Evolutionary conservation across 352 stramenopile genomes (phyloP).

Genomic region (Globisporangium barbulae): DNA sequence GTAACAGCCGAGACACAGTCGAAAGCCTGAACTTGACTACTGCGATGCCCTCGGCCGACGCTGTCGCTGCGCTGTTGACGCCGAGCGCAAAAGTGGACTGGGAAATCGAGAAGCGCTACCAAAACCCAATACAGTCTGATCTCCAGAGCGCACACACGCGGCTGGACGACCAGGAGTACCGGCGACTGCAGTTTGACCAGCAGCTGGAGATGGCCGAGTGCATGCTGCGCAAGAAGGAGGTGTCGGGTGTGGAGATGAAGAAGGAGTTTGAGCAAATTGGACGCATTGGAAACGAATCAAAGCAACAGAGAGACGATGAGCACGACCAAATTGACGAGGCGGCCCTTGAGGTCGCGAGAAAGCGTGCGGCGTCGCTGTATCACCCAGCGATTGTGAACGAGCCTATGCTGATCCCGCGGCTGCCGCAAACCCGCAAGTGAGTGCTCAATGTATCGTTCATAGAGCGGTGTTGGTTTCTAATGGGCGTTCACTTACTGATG

Average conservation of each 20-base stretch:
- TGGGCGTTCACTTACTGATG: too few species aligned
- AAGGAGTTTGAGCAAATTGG: background rate
- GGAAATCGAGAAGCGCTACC: slow-evolving; percentile 38
- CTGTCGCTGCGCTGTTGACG: slow-evolving; percentile 35
- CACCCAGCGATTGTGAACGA: slow-evolving; percentile 26
- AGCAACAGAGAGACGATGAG: background rate
- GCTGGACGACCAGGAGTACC: slow-evolving; percentile 25
- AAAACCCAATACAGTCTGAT: slow-evolving; percentile 25
- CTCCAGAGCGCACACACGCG: slow-evolving; percentile 24
- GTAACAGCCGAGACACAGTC: slow-evolving; percentile 1
- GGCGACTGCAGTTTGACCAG: slow-evolving; percentile 41
- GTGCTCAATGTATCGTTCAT: slow-evolving; percentile 7
- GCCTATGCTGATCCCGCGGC: slow-evolving; percentile 42
- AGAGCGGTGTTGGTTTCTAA: too few species aligned
- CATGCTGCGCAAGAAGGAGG: slow-evolving; percentile 44
- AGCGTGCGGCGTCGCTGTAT: slow-evolving; percentile 27
- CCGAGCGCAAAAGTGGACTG: slow-evolving; percentile 47
- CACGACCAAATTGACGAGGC: slow-evolving; percentile 10
- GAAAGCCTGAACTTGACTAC: background rate
- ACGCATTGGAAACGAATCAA: background rate
- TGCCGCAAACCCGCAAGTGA: slow-evolving; percentile 63
- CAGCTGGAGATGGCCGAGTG: slow-evolving; percentile 59
- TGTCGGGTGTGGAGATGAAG: slow-evolving; percentile 21
- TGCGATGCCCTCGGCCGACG: slow-evolving; percentile 27
- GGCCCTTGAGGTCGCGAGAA: slow-evolving; percentile 5